Base-by-base conservation (phyloP, 352 stramenopile genomes). In the Phytopythium montanum region DNA sequence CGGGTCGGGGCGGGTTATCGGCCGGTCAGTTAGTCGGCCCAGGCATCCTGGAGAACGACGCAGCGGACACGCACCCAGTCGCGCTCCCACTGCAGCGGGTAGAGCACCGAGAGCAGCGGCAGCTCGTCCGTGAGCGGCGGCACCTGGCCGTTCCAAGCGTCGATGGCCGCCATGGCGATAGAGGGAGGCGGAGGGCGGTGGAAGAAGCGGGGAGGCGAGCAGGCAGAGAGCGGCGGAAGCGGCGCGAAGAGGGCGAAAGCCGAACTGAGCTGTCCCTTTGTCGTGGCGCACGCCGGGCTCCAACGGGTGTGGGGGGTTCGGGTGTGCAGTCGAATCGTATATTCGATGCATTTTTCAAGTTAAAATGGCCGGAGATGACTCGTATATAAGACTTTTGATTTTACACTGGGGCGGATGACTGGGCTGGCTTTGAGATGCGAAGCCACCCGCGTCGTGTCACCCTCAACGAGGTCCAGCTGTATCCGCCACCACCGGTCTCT, bases 11-110 rank as follows among this genome's bases (percentile, higher is more conserved):
- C 39, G 10, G 31, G 31, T 16, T 4, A 21, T 4, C 44, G 18
- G 10, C 5, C 9, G 23, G 44, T 51, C 44, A 33, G 44, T 33
- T 23, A 18, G 19, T 48, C 41, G 19, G 2, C 4, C 39, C n/a
- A 23, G 18, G 13, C 39, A 2, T 6, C 6, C 0, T 2, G 6
- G 44, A 13, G 44, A 5, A 10, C 44, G 3, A 16, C 21, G 42
- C n/a, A 2, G 7, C 5, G 6, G 5, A 16, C 21, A 51, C 44
- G 44, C 56, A 90, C 80, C 70, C 72, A 94, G 19, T 88, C 65
- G 67, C 79, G 83, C 65, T 94, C 84, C 70, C 81, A 90, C 56
- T 91, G 70, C 56, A 70, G 87, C 50, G 79, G 76, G 64, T 85
- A 92, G 52, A 94, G 64, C 57, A 75, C 73, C 45, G 65, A 68